Evolutionary conservation across 306 rosid species (phyloP).

Genomic region (Sesbania bispinosa): DNA sequence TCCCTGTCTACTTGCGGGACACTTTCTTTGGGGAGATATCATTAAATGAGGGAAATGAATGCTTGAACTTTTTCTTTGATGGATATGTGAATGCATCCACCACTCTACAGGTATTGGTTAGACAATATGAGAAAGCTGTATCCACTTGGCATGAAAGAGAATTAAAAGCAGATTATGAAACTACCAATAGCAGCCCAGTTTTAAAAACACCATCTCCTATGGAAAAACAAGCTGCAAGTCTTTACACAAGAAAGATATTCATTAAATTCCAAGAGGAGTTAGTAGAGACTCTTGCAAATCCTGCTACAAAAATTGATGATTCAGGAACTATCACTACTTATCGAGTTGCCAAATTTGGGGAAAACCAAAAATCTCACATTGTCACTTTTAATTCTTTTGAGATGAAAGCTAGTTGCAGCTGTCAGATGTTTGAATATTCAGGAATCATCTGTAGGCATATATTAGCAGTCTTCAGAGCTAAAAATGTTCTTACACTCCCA

Average conservation of each 20-base stretch:
- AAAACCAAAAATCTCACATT: constrained; percentile 60
- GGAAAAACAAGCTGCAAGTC: constrained; percentile 85
- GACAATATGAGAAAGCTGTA: constrained; percentile 76
- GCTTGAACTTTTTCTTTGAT: constrained; percentile 56
- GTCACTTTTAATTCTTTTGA: constrained; percentile 64
- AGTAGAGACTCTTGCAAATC: constrained; percentile 84
- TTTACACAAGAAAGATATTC: constrained; percentile 70
- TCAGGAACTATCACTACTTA: constrained; percentile 71
- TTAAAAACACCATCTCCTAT: constrained; percentile 82
- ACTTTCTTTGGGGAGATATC: constrained; percentile 70
- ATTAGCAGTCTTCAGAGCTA: constrained; percentile 77
- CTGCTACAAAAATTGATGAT: constrained; percentile 74
- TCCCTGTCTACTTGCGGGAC: constrained; percentile 67
- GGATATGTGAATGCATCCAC: constrained; percentile 71
- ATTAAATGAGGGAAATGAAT: constrained; percentile 43
- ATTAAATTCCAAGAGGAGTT: constrained; percentile 82
- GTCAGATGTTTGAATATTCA: constrained; percentile 78
- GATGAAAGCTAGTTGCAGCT: constrained; percentile 80
- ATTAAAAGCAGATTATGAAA: constrained; percentile 73
- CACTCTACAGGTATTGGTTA: constrained; percentile 59
- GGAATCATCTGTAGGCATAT: constrained; percentile 86
- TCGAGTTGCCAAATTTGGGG: constrained; percentile 84
- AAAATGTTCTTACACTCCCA: constrained; percentile 82
- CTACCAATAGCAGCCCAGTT: constrained; percentile 50
- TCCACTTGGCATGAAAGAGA: constrained; percentile 72